Base-by-base conservation (phyloP, 345 rosid species). In the Linum lewisii region DNA sequence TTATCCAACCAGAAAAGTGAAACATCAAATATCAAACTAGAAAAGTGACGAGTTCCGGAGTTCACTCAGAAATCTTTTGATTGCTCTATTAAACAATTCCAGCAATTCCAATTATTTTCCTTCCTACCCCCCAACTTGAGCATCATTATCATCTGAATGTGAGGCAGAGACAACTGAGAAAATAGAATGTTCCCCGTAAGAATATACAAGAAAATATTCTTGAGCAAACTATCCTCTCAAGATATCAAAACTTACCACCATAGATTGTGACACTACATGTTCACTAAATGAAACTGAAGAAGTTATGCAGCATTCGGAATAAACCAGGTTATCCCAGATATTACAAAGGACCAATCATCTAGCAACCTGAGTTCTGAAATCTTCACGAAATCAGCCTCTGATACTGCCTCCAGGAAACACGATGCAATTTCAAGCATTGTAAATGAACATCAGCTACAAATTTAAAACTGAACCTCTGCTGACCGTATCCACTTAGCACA, bases 301-400 rank as follows among this genome's bases (percentile, higher is more conserved):
- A 65, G 37, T 24, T 65, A 57, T 36, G 69, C 65, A 67, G 65
- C 53, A 62, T 61, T 66, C 69, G 21, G 62, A 64, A 42, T 59
- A 58, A 69, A 61, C 64, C 68, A 50, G 53, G 52, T 22, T 66
- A 61, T 47, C 64, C 68, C 38, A 57, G 45, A 23, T 66, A 76
- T 66, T 57, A 60, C 72, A 63, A 60, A 9, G 57, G 61, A 56
- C 34, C 21, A 60, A 61, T 66, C 63, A 63, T 25, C 64, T 56
- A 59, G 24, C 53, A 21, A 50, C 19, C 62, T 58, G 53, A 68
- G 24, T 45, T 21, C 44, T 54, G 63, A 68, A 32, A 54, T 47
- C 58, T 59, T 51, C 15, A 47, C 59, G 22, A 54, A 54, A 34
- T 62, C 36, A 38, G 58, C 57, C 59, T 64, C 24, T n/a, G 19